Base-by-base conservation (phyloP, 257 asterid genomes). In the Ajuga chamaepitys region DNA sequence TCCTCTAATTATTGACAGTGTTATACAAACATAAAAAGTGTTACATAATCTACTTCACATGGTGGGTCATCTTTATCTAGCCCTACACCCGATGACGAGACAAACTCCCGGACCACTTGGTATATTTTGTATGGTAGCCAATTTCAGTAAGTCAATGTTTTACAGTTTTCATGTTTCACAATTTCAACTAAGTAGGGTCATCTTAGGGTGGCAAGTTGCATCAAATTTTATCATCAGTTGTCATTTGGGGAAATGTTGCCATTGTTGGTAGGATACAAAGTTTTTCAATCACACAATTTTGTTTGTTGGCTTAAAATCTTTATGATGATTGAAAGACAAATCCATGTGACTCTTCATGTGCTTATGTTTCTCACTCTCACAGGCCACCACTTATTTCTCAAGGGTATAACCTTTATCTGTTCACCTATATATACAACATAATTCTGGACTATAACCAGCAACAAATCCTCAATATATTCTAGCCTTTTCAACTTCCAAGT, bases 271-370 rank as follows among this genome's bases (percentile, higher is more conserved):
- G 41, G 42, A 14, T 2, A 28, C 61, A 54, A 8, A 26, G 22
- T 26, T n/a, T 28, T 28, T 14, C 6, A 7, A 54, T 54, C 61
- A 28, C 61, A 26, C 21, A 14, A 12, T 28, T 3, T n/a, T 44
- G n/a, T n/a, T 54, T 28, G 60, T 26, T n/a, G 40, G 22, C 12
- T 53, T n/a, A 54, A 57, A 6, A 4, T 57, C 20, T 37, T 26
- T 44, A 28, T 13, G 40, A 12, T 21, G 50, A 30, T 67, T 26
- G 35, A 21, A 62, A 54, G 71, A 63, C 62, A 66, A 73, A 68
- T 61, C 67, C 74, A 61, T 67, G 55, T 53, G 45, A 67, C 42
- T 32, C 37, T 8, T 8, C 37, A 21, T 22, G 66, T 56, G 44
- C 7, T 56, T 17, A 10, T 30, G 37, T 30, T 30, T 30, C 37